Evolutionary conservation across 2,329 filamentous ascomycete genomes (phyloP).

Genomic region (Chrysoporthe deuterocubensis): DNA sequence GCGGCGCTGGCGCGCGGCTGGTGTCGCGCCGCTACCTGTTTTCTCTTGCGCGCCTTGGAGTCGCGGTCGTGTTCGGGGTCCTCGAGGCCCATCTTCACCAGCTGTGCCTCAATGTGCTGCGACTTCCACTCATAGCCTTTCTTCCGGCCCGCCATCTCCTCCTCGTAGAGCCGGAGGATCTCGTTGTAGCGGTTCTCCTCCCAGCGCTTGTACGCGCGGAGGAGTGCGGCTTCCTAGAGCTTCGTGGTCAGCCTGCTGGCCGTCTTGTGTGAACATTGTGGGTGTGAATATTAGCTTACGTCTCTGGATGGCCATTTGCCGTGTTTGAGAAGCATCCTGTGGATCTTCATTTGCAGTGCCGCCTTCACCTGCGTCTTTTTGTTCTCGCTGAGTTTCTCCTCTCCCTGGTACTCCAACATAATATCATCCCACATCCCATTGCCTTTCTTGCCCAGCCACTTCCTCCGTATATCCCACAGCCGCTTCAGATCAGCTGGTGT

Average conservation of each 20-base stretch:
- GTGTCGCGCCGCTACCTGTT: constrained; percentile 30
- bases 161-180: constrained; percentile 42
- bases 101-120: constrained; percentile 53
- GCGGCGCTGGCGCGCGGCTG: constrained; percentile 10
- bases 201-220: constrained; percentile 25
- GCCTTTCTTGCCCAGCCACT: constrained; percentile 52
- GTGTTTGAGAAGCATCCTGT: constrained; percentile 53
- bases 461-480: constrained; percentile 54
- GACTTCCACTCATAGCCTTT: constrained; percentile 50
- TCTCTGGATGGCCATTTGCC: constrained; percentile 53
- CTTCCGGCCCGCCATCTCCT: constrained; percentile 55
- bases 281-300: constrained; percentile 44
- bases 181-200: constrained; percentile 35
- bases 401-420: constrained; percentile 45
- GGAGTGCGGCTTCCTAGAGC: constrained; percentile 23
- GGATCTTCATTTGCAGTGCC: constrained; percentile 61
- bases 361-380: constrained; percentile 56
- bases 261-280: background rate
- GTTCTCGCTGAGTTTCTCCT: constrained; percentile 61
- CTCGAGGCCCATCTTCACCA: constrained; percentile 53
- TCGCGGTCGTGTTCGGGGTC: constrained; percentile 48
- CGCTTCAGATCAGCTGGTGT: constrained; percentile 53
- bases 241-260: background rate
- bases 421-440: constrained; percentile 64
- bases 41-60: constrained; percentile 47